phyloP scores from a whole-genome alignment of 139 green algal genomes.

The Chlorella sp. region DNA sequence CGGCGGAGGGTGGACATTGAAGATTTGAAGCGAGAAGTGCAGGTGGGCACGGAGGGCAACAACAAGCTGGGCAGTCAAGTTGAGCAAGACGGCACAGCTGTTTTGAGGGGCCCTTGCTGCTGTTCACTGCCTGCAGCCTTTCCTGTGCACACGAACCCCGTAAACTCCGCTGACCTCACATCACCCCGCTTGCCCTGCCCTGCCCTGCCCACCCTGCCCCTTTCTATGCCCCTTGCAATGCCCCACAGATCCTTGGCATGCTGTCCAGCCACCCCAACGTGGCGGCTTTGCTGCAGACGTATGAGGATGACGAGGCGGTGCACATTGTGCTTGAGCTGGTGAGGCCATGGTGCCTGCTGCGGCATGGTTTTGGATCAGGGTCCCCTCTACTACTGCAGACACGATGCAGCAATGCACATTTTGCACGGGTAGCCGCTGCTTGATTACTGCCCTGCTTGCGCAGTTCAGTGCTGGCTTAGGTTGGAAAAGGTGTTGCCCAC shows the following conservation, averaged over 20 bases:
- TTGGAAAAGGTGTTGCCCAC: no score
- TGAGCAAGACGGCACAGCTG: background rate
- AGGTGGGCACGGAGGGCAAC: background rate
- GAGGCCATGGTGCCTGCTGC: background rate
- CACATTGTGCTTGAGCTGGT: constrained; percentile 59
- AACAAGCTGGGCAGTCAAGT: background rate
- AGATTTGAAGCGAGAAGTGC: constrained; percentile 82
- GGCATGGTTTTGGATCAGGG: no score
- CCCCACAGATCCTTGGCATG: constrained; percentile 21
- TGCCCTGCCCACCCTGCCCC: background rate
- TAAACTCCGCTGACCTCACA: background rate
- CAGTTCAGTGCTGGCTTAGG: no score
- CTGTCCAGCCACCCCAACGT: constrained; percentile 55
- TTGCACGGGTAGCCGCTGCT: no score
- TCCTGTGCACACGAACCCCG: background rate
- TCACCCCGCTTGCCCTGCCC: background rate
- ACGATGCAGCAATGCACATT: background rate
- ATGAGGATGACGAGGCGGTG: constrained; percentile 51
- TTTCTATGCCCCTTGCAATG: background rate
- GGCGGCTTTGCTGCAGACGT: constrained; percentile 48
- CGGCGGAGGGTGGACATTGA: constrained; percentile 79
- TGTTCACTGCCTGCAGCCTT: background rate
- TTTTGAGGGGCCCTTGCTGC: background rate
- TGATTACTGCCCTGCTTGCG: no score
- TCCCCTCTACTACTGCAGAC: no score